These are phyloP conservation scores for Trichoderma sp. DNA, from an alignment of 2,329 filamentous ascomycete species.

Conservation along the genomic window DNA sequence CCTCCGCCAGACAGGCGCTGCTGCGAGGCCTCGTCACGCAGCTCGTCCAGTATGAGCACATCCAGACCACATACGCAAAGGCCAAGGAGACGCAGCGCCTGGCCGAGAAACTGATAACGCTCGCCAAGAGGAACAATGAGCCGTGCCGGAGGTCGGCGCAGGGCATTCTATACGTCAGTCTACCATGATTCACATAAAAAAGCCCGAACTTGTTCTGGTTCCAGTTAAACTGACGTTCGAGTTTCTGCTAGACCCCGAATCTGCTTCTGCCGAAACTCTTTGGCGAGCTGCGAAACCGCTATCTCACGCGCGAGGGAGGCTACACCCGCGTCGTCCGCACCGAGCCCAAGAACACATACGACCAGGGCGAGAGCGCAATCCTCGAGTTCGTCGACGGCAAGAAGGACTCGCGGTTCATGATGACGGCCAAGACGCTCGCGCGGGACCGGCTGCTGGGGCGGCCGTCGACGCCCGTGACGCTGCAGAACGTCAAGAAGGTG, in stretches of 20 bases:
- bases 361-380: conserved; percentile 87
- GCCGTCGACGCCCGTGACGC: conserved; percentile 69
- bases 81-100: conserved; percentile 94
- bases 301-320: conserved; percentile 77
- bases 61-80: conserved; percentile 93
- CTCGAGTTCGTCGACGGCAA: conserved; percentile 94
- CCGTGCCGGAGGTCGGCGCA: conserved; percentile 74
- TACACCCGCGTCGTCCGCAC: conserved; percentile 95
- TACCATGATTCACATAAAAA: not conserved
- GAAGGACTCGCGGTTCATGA: conserved; percentile 89
- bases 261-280: conserved; percentile 83
- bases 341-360: conserved; percentile 78
- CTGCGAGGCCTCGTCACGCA: conserved; percentile 95
- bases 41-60: conserved; percentile 88
- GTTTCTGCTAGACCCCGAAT: conserved; percentile 60
- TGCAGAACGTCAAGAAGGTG: conserved; percentile 79
- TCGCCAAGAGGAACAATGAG: conserved; percentile 91
- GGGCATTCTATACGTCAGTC: conserved; percentile 75
- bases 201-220: not conserved
- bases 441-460: conserved; percentile 59
- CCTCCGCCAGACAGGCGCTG: conserved; percentile 85
- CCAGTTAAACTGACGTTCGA: no score
- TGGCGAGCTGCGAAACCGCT: conserved; percentile 77
- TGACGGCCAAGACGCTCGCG: conserved; percentile 85
- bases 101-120: conserved; percentile 90